A percentile compares a stretch with the other conserved stretches of the same genome.
Conservation (phyloP, 129 eudicot genomes). For the Helichrysum umbraculigerum region DNA sequence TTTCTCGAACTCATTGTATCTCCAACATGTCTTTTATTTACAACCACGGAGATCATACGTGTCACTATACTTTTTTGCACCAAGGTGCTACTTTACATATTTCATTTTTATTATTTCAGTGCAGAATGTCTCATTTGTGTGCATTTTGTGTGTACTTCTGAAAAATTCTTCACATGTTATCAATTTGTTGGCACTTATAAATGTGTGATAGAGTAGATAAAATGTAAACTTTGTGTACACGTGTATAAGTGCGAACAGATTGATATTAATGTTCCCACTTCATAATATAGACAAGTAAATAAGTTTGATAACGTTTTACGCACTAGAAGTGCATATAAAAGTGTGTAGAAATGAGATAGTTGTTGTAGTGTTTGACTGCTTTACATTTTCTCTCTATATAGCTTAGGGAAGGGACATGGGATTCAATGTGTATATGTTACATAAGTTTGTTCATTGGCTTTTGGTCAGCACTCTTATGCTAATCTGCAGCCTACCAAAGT, state of each 20-base stretch:
- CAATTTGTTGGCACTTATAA: too few species aligned
- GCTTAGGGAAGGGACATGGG: background rate
- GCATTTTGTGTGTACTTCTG: too few species aligned
- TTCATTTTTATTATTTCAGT: background rate
- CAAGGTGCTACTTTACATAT: background rate
- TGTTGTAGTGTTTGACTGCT: background rate
- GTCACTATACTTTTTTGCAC: background rate
- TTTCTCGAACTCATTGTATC: background rate
- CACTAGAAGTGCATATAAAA: background rate
- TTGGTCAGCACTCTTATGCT: background rate
- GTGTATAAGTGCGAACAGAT: background rate
- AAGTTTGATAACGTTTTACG: too few species aligned
- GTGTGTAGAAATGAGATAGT: background rate
- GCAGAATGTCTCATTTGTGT: too few species aligned
- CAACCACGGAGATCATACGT: background rate
- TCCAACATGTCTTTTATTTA: background rate
- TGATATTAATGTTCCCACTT: too few species aligned
- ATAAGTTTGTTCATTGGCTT: background rate
- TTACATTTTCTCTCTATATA: too few species aligned
- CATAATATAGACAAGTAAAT: too few species aligned
- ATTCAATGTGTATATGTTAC: background rate
- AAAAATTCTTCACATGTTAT: too few species aligned
- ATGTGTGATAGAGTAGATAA: too few species aligned
- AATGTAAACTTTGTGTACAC: too few species aligned
- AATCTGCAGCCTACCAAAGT: background rate